A percentile compares a stretch with the other conserved stretches of the same genome.
These are phyloP conservation scores for Vigna reflexopilosa DNA, from an alignment of 306 rosid genomes.

Conservation along the genomic window DNA sequence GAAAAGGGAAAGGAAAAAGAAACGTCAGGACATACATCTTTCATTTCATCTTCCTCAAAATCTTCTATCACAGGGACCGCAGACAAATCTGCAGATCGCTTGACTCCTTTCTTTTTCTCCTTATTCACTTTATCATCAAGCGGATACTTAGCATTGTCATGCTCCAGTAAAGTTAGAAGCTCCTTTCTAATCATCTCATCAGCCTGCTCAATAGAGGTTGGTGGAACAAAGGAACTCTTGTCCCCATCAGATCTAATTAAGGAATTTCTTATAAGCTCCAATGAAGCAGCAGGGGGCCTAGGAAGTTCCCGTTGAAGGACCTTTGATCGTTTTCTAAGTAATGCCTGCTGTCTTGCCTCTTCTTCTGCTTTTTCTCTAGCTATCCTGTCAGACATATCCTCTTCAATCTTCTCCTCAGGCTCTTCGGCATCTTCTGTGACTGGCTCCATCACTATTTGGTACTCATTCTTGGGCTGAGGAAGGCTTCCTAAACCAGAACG, in stretches of 20 bases:
- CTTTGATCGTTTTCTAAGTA: constrained; percentile 88
- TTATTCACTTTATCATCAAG: constrained; percentile 66
- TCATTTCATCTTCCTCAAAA: constrained; percentile 76
- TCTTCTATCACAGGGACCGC: constrained; percentile 74
- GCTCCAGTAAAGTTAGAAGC: constrained; percentile 73
- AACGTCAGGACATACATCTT: constrained; percentile 58
- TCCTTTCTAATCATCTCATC: constrained; percentile 84
- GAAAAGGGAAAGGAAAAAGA: constrained; percentile 1
- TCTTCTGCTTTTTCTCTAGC: constrained; percentile 89
- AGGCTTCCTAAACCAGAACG: constrained; percentile 67
- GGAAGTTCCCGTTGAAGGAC: constrained; percentile 94
- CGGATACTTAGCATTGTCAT: constrained; percentile 85
- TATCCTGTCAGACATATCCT: constrained; percentile 88
- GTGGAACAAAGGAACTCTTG: constrained; percentile 92
- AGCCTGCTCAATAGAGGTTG: constrained; percentile 84
- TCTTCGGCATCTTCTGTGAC: constrained; percentile 78
- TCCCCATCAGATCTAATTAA: constrained; percentile 83
- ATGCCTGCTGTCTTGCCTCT: constrained; percentile 80
- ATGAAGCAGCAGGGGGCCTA: constrained; percentile 81
- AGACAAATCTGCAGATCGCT: constrained; percentile 59
- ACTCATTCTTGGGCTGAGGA: constrained; percentile 87
- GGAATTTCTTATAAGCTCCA: constrained; percentile 79
- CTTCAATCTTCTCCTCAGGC: constrained; percentile 79
- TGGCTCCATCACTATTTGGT: constrained; percentile 83
- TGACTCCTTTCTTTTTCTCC: constrained; percentile 75